Evolutionary conservation across 2,329 filamentous ascomycete species (phyloP).

Genomic region (Calonectria hawksworthii): DNA sequence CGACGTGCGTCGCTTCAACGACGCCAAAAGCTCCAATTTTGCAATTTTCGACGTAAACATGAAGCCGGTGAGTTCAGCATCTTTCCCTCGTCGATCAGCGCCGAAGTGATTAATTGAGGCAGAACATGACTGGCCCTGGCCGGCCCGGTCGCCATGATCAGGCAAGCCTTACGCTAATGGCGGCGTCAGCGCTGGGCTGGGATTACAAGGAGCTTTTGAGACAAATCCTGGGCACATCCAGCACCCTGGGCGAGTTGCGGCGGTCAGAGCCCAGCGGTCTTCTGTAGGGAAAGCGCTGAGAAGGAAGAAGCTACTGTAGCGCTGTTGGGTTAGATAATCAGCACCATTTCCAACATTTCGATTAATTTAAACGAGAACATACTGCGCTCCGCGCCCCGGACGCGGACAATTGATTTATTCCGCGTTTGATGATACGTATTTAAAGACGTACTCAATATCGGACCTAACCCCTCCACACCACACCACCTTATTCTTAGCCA

Average conservation of each 20-base stretch:
- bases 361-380: not conserved
- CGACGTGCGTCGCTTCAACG: conserved; percentile 57
- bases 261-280: not conserved
- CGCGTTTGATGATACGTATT: too few species aligned
- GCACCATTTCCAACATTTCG: not conserved
- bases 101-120: not conserved
- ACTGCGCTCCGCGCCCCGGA: too few species aligned
- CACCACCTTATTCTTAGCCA: too few species aligned
- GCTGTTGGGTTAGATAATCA: not conserved
- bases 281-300: not conserved
- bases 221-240: conserved; percentile 28
- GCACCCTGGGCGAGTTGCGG: conserved; percentile 24
- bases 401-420: too few species aligned
- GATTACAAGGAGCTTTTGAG: conserved; percentile 30
- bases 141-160: conserved; percentile 35
- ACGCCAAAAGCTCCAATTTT: conserved; percentile 50
- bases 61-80: conserved; percentile 58
- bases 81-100: not conserved
- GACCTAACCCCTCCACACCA: too few species aligned
- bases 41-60: conserved; percentile 67
- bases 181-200: conserved; percentile 32
- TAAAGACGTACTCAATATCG: too few species aligned
- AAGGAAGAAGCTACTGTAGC: not conserved
- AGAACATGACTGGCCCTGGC: conserved; percentile 38
- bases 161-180: conserved; percentile 36